Evolutionary conservation across 2,329 filamentous ascomycete species (phyloP), one percentile per base, ranked within the genome.

Genomic region (Claviceps capensis): DNA sequence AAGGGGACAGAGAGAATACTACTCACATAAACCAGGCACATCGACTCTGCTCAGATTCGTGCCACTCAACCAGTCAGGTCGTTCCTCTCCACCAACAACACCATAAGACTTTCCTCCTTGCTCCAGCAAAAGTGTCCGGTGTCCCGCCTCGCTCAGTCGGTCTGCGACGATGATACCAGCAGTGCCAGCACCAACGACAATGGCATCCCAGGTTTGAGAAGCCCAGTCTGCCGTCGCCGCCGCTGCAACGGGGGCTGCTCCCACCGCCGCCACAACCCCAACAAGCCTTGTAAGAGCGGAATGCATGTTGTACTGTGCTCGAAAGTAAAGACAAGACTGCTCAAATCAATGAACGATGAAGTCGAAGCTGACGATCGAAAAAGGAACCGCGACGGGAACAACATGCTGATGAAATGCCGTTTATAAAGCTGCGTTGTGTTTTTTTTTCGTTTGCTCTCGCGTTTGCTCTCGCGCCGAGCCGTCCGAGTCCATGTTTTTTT

Each of bases 131-230:
- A 78, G 66, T 0, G 74, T 77, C 56, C 70, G 72, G 55, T 74
- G 71, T 34, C 74, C 74, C 11, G 71, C 70, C 55, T 75, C 73
- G 50, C 73, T 75, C 62, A 78, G 64, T 48, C 72, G 63, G 50
- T 75, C 72, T 34, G 74, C 73, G 37, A 73, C 69, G 34, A 77
- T 73, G 50, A 78, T 75, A 5, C 75, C 75, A 7, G 73, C 73
- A 7, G 75, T 72, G 34, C 75, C 75, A 38, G 73, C 71, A n/a
- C 72, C 72, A 17, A 75, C 66, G 16, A 76, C 62, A 47, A 76
- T 73, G 38, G 55, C 58, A 44, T 60, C 59, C 59, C 59, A 60
- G 34, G 51, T 44, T 22, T 52, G 54, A 14, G 51, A 26, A 1
- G 54, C 41, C 58, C 58, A 60, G 30, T 56, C 45, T 11, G 37